phyloP scores from a whole-genome alignment of 176 grass and related monocot species.

The Rhynchospora tenuis region DNA sequence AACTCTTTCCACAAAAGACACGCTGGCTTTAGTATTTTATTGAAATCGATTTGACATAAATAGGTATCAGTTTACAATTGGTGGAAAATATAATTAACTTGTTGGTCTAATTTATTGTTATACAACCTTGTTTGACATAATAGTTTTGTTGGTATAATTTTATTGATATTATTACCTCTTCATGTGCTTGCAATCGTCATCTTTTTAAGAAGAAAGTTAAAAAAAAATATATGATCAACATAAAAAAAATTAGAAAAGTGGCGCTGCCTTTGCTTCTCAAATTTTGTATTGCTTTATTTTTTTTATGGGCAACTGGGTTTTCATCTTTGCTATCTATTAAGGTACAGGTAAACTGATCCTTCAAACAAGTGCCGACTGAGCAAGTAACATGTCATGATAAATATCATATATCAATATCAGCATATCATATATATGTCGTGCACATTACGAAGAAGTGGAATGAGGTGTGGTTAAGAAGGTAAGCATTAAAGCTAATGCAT shows the following conservation, averaged over 20 bases:
- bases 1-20: not conserved
- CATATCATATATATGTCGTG: not conserved
- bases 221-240: not conserved
- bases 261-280: not conserved
- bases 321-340: not conserved
- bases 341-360: constrained; percentile 12
- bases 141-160: not conserved
- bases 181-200: not conserved
- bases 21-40: not conserved
- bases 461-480: not conserved
- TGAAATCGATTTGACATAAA: not conserved
- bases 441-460: constrained; percentile 16
- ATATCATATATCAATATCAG: not conserved
- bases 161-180: not conserved
- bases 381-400: constrained; percentile 10
- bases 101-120: not conserved
- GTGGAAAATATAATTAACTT: not conserved
- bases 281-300: not conserved
- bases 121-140: not conserved
- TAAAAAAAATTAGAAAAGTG: not conserved
- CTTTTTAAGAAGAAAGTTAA: not conserved
- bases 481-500: constrained; percentile 8
- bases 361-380: not conserved
- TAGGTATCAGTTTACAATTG: not conserved
- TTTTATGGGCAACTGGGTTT: not conserved